A percentile compares a stretch with the other conserved stretches of the same genome.
Conservation (phyloP, 345 rosid species). For the Pseudoturritis turrita region DNA sequence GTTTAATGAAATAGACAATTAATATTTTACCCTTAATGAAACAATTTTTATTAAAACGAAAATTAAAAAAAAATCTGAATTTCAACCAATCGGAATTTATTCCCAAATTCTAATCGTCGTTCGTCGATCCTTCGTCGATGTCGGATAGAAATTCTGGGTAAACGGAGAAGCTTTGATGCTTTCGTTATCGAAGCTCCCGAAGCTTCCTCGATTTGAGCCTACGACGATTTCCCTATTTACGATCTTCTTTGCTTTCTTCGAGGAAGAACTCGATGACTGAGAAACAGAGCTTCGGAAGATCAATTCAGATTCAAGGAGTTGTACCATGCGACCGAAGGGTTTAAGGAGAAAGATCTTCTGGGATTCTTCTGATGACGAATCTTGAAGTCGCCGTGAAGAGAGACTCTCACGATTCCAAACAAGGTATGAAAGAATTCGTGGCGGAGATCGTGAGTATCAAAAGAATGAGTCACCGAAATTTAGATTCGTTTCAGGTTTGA, state of each 20-base stretch:
- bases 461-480: conserved; percentile 50
- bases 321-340: conserved; percentile 61
- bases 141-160: conserved; percentile 75
- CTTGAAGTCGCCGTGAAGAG: conserved; percentile 56
- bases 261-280: conserved; percentile 73
- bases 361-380: conserved; percentile 42
- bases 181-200: conserved; percentile 53
- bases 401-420: conserved; percentile 53
- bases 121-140: too few species aligned
- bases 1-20: too few species aligned
- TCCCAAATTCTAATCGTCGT: too few species aligned
- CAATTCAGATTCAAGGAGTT: conserved; percentile 60
- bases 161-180: conserved; percentile 55
- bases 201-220: conserved; percentile 36
- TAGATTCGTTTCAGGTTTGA: too few species aligned
- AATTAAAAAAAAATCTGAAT: too few species aligned
- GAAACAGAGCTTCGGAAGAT: conserved; percentile 57
- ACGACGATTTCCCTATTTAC: conserved; percentile 14
- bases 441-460: conserved; percentile 57
- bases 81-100: too few species aligned
- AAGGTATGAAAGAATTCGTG: conserved; percentile 58
- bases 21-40: too few species aligned
- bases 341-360: conserved; percentile 52
- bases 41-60: too few species aligned
- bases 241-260: conserved; percentile 29